Evolutionary conservation across 176 grass and related monocot species (phyloP).

Genomic region (Puccinellia tenuiflora): DNA sequence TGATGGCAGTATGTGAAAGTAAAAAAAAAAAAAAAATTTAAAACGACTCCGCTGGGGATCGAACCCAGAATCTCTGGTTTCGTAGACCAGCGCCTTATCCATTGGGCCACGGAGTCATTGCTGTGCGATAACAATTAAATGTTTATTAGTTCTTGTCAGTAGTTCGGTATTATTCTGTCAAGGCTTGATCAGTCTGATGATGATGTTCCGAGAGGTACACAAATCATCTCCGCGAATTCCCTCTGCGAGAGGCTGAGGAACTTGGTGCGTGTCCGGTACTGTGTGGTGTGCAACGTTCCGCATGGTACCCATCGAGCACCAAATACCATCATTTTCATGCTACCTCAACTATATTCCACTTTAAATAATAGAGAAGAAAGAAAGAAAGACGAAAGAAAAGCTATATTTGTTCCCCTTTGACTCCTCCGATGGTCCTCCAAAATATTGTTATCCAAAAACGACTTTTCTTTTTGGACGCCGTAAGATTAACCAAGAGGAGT

Average conservation of each 20-base stretch:
- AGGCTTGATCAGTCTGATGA: too few species aligned
- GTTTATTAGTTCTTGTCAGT: background rate
- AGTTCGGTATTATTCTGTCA: too few species aligned
- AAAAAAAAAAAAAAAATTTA: too few species aligned
- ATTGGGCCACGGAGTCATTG: slow-evolving; percentile 82
- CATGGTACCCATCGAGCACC: slow-evolving; percentile 12
- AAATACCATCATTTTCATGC: slow-evolving; percentile 3
- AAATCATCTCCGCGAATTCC: background rate
- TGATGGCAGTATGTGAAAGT: too few species aligned
- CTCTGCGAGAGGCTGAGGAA: background rate
- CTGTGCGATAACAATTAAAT: accelerated
- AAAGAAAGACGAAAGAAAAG: background rate
- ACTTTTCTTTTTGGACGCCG: too few species aligned
- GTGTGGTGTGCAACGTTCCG: background rate
- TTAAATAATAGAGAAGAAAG: background rate
- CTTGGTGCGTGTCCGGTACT: background rate
- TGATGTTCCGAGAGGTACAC: too few species aligned
- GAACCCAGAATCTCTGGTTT: slow-evolving; percentile 99
- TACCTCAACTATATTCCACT: background rate
- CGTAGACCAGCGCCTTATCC: slow-evolving; percentile 99
- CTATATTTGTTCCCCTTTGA: background rate
- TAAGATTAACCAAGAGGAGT: too few species aligned
- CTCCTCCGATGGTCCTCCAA: background rate
- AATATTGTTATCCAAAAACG: too few species aligned
- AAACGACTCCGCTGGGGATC: slow-evolving; percentile 95